Percentiles rank a stretch among this genome's conserved stretches.
Evolutionary conservation across 306 rosid genomes (phyloP).

Genomic region (Cucumis hystrix): DNA sequence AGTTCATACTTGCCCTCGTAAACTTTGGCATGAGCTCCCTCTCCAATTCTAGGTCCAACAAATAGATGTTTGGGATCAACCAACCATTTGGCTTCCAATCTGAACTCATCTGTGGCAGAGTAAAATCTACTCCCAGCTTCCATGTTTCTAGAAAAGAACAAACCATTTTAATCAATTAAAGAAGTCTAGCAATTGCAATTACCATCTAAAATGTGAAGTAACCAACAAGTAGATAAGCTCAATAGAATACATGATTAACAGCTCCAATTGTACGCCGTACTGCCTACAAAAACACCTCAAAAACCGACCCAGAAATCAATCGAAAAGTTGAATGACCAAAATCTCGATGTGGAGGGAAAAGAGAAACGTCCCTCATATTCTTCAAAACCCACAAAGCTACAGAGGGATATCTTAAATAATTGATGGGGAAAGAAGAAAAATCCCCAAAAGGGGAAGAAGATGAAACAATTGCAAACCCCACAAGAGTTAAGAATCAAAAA

Average conservation of each 20-base stretch:
- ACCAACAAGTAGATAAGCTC: constrained; percentile 43
- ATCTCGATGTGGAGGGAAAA: constrained; percentile 43
- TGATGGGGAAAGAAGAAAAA: constrained; percentile 21
- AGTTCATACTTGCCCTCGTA: constrained; percentile 69
- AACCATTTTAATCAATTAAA: constrained; percentile 14
- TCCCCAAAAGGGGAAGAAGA: constrained; percentile 12
- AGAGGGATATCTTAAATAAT: constrained; percentile 14
- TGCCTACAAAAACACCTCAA: constrained; percentile 56
- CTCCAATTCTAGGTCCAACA: constrained; percentile 89
- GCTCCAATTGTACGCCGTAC: constrained; percentile 11
- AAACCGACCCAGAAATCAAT: constrained; percentile 37
- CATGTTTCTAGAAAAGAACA: constrained; percentile 28
- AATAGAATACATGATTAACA: constrained; percentile 43
- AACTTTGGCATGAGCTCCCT: constrained; percentile 95
- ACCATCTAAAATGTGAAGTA: constrained; percentile 8
- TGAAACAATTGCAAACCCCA: constrained; percentile 28
- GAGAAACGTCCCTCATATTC: constrained; percentile 57
- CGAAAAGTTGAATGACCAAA: constrained; percentile 34
- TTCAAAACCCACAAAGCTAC: background rate
- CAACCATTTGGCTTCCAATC: constrained; percentile 69
- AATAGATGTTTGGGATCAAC: constrained; percentile 69
- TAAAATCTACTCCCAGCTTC: constrained; percentile 71
- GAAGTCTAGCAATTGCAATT: constrained; percentile 7
- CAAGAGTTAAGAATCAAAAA: background rate
- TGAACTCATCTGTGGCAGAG: constrained; percentile 63